Evolutionary conservation across 352 stramenopile species (phyloP).

Genomic region (Phytophthora cajani): DNA sequence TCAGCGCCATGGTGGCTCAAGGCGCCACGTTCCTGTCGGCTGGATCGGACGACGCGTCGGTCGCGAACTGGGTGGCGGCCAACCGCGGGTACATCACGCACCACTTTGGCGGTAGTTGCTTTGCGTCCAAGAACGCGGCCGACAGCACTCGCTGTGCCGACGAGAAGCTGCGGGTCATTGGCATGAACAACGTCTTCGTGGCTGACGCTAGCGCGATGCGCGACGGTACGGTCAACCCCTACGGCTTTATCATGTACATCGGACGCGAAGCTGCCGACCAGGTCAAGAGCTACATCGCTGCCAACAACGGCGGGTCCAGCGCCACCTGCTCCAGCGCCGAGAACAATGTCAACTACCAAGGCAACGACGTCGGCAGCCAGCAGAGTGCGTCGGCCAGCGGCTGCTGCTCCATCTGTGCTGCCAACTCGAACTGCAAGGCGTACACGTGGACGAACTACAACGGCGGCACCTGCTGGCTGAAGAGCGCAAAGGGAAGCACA

Average conservation of each 20-base stretch:
- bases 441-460: constrained; percentile 65
- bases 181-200: constrained; percentile 72
- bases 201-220: constrained; percentile 59
- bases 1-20: constrained; percentile 36
- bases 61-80: constrained; percentile 52
- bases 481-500: constrained; percentile 40
- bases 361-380: constrained; percentile 47
- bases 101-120: constrained; percentile 78
- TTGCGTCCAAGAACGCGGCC: constrained; percentile 46
- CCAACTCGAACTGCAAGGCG: constrained; percentile 36
- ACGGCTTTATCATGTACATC: constrained; percentile 79
- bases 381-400: constrained; percentile 35
- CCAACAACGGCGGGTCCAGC: constrained; percentile 11
- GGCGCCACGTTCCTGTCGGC: constrained; percentile 58
- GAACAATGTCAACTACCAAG: constrained; percentile 52
- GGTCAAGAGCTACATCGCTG: constrained; percentile 40
- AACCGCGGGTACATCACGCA: constrained; percentile 49
- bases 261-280: constrained; percentile 53
- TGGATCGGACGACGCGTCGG: constrained; percentile 27
- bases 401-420: constrained; percentile 46
- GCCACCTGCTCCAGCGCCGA: constrained; percentile 36
- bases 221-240: constrained; percentile 68
- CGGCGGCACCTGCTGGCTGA: constrained; percentile 64
- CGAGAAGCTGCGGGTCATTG: constrained; percentile 58
- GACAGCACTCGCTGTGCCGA: constrained; percentile 65